Percentiles rank a stretch among this genome's conserved stretches.
Conservation (phyloP, 2,329 filamentous ascomycete genomes). For the Escovopsis sp. region DNA sequence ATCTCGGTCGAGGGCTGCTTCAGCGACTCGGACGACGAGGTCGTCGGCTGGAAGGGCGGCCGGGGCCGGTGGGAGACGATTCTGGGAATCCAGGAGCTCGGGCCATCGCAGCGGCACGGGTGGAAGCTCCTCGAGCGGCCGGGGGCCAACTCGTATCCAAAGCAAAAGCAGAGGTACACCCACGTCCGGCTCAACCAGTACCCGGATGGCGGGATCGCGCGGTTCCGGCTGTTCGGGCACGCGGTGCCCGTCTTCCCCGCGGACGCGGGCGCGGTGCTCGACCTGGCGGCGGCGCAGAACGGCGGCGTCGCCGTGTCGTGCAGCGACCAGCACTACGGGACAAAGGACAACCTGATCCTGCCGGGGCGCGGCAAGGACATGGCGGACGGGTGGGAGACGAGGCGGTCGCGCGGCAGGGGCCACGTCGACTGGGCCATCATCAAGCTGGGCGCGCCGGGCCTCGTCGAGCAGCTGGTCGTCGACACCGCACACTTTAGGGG, state of each 20-base stretch:
- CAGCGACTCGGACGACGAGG: slow-evolving; percentile 46
- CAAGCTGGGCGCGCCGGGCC: slow-evolving; percentile 50
- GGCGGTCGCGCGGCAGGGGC: slow-evolving; percentile 52
- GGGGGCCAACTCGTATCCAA: slow-evolving; percentile 25
- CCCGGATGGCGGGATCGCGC: slow-evolving; percentile 69
- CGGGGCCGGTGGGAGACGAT: slow-evolving; percentile 58
- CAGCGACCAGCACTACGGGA: slow-evolving; percentile 75
- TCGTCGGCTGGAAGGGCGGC: slow-evolving; percentile 44
- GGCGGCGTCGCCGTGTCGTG: slow-evolving; percentile 62
- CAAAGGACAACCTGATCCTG: slow-evolving; percentile 65
- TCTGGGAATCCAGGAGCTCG: slow-evolving; percentile 54
- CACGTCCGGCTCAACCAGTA: slow-evolving; percentile 76
- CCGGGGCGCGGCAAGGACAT: slow-evolving; percentile 70
- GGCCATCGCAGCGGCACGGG: slow-evolving; percentile 56
- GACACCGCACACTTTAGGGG: slow-evolving; percentile 76
- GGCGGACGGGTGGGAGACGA: slow-evolving; percentile 81
- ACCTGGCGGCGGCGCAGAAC: slow-evolving; percentile 65
- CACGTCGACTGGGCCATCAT: slow-evolving; percentile 76
- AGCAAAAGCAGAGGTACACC: slow-evolving; percentile 47
- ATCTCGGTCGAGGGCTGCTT: slow-evolving; percentile 68
- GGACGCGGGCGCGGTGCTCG: slow-evolving; percentile 50
- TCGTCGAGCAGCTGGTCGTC: slow-evolving; percentile 52
- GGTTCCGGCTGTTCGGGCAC: slow-evolving; percentile 63
- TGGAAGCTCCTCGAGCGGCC: slow-evolving; percentile 52
- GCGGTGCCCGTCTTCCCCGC: slow-evolving; percentile 64